Conservation (phyloP, 1,284 basidiomycete genomes). For the Malassezia brasiliensis region DNA sequence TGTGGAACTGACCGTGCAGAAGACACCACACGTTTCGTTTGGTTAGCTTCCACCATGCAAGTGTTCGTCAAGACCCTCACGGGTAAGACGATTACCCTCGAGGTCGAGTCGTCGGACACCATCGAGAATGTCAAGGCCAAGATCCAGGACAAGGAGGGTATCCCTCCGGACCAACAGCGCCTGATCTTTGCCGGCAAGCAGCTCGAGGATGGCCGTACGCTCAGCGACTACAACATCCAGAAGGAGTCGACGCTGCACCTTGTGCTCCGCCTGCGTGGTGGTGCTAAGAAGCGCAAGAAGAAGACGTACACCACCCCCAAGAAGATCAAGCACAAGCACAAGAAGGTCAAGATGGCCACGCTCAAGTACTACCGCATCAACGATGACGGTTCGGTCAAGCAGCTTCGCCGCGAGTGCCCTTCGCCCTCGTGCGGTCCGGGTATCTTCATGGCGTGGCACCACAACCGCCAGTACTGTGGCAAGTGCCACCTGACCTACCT, state of each 20-base stretch:
- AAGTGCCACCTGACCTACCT: slow-evolving; percentile 49
- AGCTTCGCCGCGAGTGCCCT: slow-evolving; percentile 92
- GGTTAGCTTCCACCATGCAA: slow-evolving; percentile 42
- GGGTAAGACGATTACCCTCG: slow-evolving; percentile 49
- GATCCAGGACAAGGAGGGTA: slow-evolving; percentile 59
- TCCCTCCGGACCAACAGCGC: slow-evolving; percentile 91
- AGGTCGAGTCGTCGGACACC: slow-evolving; percentile 50
- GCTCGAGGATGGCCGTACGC: slow-evolving; percentile 56
- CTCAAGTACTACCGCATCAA: slow-evolving; percentile 99
- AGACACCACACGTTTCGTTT: slow-evolving; percentile 36
- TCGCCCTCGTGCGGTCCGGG: slow-evolving; percentile 45
- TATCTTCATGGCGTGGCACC: slow-evolving; percentile 48
- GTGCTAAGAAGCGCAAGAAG: slow-evolving; percentile 99
- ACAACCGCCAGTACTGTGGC: slow-evolving; percentile 48
- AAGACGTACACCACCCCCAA: slow-evolving; percentile 98
- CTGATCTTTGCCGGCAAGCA: slow-evolving; percentile 98
- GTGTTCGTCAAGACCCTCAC: slow-evolving; percentile 48
- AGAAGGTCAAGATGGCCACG: slow-evolving; percentile 98
- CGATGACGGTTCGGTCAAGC: slow-evolving; percentile 98
- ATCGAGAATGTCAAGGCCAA: slow-evolving; percentile 50
- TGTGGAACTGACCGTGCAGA: slow-evolving; percentile 2
- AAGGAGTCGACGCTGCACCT: slow-evolving; percentile 53
- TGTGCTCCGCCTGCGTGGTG: slow-evolving; percentile 65
- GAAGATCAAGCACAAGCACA: slow-evolving; percentile 99
- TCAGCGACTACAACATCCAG: slow-evolving; percentile 65